These are phyloP conservation scores for Candida montana DNA, from an alignment of 805 yeast species.

Conservation along the genomic window DNA sequence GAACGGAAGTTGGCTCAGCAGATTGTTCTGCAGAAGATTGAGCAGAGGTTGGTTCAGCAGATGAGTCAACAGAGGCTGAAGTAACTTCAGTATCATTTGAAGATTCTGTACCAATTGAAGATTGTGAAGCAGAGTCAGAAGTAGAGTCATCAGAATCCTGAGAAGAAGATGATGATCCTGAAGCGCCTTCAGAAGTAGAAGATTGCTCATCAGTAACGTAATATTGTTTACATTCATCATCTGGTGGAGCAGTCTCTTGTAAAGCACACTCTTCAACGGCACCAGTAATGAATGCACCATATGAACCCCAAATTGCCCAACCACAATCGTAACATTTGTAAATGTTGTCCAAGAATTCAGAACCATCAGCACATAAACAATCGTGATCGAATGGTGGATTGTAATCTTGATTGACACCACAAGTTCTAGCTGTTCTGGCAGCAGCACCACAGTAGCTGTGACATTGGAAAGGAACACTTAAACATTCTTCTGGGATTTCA, in stretches of 20 bases:
- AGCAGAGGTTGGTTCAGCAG: no score
- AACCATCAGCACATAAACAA: conserved; percentile 5
- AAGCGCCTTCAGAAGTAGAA: not conserved
- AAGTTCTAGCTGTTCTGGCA: conserved; percentile 6
- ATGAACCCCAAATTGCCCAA: conserved; percentile 8
- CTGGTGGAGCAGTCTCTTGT: conserved; percentile 5
- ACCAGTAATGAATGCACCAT: conserved; percentile 1
- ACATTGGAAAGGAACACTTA: not conserved
- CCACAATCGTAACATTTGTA: conserved; percentile 8
- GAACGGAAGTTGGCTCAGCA: no score
- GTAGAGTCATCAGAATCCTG: no score
- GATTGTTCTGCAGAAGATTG: not conserved
- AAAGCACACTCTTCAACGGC: conserved; percentile 8
- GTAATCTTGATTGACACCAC: not conserved
- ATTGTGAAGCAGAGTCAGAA: no score
- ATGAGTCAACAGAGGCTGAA: not conserved
- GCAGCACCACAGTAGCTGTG: conserved; percentile 8
- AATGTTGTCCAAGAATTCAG: conserved; percentile 1
- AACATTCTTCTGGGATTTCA: not conserved
- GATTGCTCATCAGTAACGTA: not conserved
- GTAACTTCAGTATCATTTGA: not conserved
- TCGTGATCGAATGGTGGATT: conserved; percentile 6
- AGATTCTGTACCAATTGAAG: no score
- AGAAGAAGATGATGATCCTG: no score
- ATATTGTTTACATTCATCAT: not conserved